Evolutionary conservation across 495 filamentous ascomycete species (phyloP), one percentile per base, ranked within the genome.

Genomic region (Aspergillus haitiensis): DNA sequence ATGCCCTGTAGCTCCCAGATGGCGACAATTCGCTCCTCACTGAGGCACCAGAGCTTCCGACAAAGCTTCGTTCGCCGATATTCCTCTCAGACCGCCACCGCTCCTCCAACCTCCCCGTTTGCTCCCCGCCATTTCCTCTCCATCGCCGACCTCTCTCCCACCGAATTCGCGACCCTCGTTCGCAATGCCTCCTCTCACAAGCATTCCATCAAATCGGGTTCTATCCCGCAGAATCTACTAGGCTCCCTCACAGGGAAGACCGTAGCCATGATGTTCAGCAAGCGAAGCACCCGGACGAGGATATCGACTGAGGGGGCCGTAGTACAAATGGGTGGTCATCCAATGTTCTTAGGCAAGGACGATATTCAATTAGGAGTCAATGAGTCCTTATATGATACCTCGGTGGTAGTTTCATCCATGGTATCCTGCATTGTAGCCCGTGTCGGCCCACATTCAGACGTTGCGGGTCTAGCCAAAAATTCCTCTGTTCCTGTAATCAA

Each of bases 361-460:
- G 94, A 98, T 70, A 98, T 98, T 56, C 94, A 98, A 70, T 77
- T 98, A 34, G 93, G 93, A 32, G 94, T 96, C 59, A 98, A 98
- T 67, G 94, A 98, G 73, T 91, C 91, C 8, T 78, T 97, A 18
- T 85, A 88, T 67, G 94, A 98, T 69, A 96, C 93, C 6, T 84
- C 91, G 1, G 81, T 88, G 15, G 90, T 98, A 32, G 87, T 97
- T 55, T 96, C 91, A 8, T 92, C 88, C 56, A 98, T 98, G 94
- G 87, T 88, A 5, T 89, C 90, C 16, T 88, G 85, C 67, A 90
- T 97, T 70, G 88, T 98, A 6, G 93, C 92, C 42, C 90, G 94
- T 50, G 93, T 96, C 11, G 86, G 89, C 13, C 81, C 84, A 46
- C 94, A 98, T 74, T 81, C 82, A 34, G 93, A 97, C 56, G 86